Evolutionary conservation across 2,329 filamentous ascomycete genomes (phyloP), one percentile per base, ranked within the genome.

Genomic region (Fusarium fujikuroi): DNA sequence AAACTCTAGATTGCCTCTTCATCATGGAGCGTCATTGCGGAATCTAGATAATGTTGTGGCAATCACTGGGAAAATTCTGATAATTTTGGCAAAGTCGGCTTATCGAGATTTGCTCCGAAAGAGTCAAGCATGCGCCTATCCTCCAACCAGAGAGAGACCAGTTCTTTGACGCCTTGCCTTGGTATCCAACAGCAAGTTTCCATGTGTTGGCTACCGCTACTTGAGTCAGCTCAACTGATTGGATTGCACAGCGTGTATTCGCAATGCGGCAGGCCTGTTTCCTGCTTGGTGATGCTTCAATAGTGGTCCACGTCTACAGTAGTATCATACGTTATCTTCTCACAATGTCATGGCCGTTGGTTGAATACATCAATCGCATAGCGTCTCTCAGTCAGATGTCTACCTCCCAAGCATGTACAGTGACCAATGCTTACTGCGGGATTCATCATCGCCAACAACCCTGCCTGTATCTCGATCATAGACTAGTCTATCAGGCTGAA

Each of bases 21-120:
- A 72, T 72, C 60, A 72, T 52, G 25, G 28, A 60, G 58, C 69
- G 71, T 74, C 72, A 74, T 69, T 59, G 69, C 34, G 25, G 34
- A 46, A 40, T n/a, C 42, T n/a, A n/a, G 19, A 9, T 46, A 10
- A 37, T 39, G 36, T 58, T 62, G 71, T 74, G 72, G 72, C 68
- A 74, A 74, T 66, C 47, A 34, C 47, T 32, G 32, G 37, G 30
- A 60, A 68, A 69, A 59, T 42, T 70, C 59, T 68, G 71, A 54
- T 61, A 42, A 28, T 58, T 21, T 25, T 28, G 8, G 23, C 23
- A 53, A n/a, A 21, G 39, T 36, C 15, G 52, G 9, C 34, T 14
- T 32, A 23, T 28, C 23, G 42, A 43, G 16, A 52, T 46, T 36
- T 44, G 30, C 39, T 44, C 43, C 25, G 30, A 36, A 43, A 14